Evolutionary conservation across 1,284 basidiomycete genomes (phyloP).

Genomic region (Vanrija pseudolonga): DNA sequence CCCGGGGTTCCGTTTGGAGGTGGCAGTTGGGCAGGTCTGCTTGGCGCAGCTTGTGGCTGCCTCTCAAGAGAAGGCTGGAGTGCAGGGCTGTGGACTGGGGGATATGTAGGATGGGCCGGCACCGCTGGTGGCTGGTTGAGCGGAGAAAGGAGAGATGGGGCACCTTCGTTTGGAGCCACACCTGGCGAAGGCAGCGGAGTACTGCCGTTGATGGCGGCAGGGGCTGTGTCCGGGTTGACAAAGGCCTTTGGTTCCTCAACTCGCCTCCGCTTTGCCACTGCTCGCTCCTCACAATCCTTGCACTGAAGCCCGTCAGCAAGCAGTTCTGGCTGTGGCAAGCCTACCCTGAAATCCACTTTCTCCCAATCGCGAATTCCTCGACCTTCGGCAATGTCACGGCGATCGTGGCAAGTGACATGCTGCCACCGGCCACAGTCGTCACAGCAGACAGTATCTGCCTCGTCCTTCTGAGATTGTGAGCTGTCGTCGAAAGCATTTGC

Average conservation of each 20-base stretch:
- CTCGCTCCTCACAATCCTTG: slow-evolving; percentile 30
- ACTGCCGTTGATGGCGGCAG: not conserved
- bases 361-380: slow-evolving; percentile 44
- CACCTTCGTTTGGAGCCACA: too few relatives aligned
- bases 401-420: slow-evolving; percentile 47
- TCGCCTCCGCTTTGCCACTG: slow-evolving; percentile 24
- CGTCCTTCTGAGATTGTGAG: slow-evolving; percentile 26
- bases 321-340: not conserved
- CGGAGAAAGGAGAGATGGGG: too few relatives aligned
- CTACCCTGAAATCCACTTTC: slow-evolving; percentile 45
- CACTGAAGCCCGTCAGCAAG: slow-evolving; percentile 24
- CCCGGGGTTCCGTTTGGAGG: too few relatives aligned
- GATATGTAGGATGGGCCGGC: too few relatives aligned
- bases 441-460: slow-evolving; percentile 52
- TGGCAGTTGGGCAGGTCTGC: too few relatives aligned
- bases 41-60: too few relatives aligned
- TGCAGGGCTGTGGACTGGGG: too few relatives aligned
- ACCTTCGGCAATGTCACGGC: slow-evolving; percentile 33
- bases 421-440: slow-evolving; percentile 55
- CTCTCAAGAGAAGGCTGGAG: too few relatives aligned
- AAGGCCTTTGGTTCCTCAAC: slow-evolving; percentile 1
- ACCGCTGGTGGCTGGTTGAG: too few relatives aligned
- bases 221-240: not conserved
- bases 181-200: too few relatives aligned
- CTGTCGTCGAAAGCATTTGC: not conserved